Percentiles rank a stretch among this genome's conserved stretches.
Conservation (phyloP, 148 eudicot species). For the Dianthus caryophyllus region DNA sequence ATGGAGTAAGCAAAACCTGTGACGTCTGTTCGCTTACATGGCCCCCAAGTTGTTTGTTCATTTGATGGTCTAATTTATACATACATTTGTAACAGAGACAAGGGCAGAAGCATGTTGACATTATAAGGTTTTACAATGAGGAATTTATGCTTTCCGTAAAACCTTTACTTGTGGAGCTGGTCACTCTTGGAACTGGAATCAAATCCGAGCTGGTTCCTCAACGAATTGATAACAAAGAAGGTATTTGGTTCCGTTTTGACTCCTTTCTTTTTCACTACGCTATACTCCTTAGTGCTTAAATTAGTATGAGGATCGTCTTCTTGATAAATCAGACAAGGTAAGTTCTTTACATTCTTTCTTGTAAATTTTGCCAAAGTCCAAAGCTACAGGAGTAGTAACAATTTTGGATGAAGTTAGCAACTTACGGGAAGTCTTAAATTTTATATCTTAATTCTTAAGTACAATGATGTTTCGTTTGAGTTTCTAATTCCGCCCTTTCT, state of each 20-base stretch:
- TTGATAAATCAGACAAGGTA: too few species aligned
- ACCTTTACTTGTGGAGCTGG: constrained; percentile 82
- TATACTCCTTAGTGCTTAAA: too few species aligned
- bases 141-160: constrained; percentile 78
- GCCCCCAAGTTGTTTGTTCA: neutral
- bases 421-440: too few species aligned
- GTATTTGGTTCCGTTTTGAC: constrained; percentile 28
- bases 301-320: too few species aligned
- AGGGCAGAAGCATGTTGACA: constrained; percentile 86
- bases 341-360: too few species aligned
- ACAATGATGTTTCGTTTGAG: neutral
- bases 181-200: constrained; percentile 40
- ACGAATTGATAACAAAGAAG: constrained; percentile 39
- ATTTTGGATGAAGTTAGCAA: too few species aligned
- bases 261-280: neutral
- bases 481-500: constrained; percentile 12
- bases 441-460: too few species aligned
- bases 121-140: constrained; percentile 92
- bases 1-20: constrained; percentile 49
- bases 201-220: constrained; percentile 42
- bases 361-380: too few species aligned
- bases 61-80: constrained; percentile 12
- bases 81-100: constrained; percentile 46
- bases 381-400: too few species aligned
- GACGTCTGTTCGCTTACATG: constrained; percentile 1